Percentiles rank a stretch among this genome's conserved stretches.
Conservation (phyloP, 2,329 filamentous ascomycete genomes). For the Arachnomyces sp. region DNA sequence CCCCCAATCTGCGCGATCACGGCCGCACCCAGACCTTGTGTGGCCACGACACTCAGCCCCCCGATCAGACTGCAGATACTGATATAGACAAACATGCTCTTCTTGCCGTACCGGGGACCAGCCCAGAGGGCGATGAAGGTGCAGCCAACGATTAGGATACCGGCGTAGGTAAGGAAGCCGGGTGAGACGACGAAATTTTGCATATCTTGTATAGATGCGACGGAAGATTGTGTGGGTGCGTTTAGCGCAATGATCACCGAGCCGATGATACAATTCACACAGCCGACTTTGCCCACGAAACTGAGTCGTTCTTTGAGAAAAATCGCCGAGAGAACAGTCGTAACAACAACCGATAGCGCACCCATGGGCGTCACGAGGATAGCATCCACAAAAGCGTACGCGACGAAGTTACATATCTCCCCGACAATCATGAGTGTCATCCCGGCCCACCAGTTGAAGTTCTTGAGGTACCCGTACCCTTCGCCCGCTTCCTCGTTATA, state of each 20-base stretch:
- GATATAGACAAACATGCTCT: conserved; percentile 95
- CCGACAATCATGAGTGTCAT: conserved; percentile 97
- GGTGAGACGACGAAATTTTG: conserved; percentile 76
- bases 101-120: conserved; percentile 84
- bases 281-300: conserved; percentile 91
- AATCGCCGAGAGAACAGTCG: conserved; percentile 81
- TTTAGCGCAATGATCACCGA: conserved; percentile 93
- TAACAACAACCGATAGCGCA: conserved; percentile 84
- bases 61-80: conserved; percentile 93
- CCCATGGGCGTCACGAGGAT: conserved; percentile 90
- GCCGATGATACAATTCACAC: conserved; percentile 89
- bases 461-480: conserved; percentile 95
- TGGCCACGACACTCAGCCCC: conserved; percentile 87
- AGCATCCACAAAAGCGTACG: conserved; percentile 93
- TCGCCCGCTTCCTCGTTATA: conserved; percentile 94
- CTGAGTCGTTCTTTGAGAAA: conserved; percentile 93
- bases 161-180: conserved; percentile 76
- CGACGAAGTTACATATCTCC: conserved; percentile 94
- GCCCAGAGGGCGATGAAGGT: conserved; percentile 67
- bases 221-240: conserved; percentile 76
- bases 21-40: conserved; percentile 83
- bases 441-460: conserved; percentile 86
- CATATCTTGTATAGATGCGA: conserved; percentile 85
- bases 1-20: conserved; percentile 81
- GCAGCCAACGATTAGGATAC: conserved; percentile 69